Percentiles rank a stretch among this genome's conserved stretches.
These are phyloP conservation scores for Hericium rajendrae DNA, from an alignment of 768 basidiomycete species.

Conservation along the genomic window DNA sequence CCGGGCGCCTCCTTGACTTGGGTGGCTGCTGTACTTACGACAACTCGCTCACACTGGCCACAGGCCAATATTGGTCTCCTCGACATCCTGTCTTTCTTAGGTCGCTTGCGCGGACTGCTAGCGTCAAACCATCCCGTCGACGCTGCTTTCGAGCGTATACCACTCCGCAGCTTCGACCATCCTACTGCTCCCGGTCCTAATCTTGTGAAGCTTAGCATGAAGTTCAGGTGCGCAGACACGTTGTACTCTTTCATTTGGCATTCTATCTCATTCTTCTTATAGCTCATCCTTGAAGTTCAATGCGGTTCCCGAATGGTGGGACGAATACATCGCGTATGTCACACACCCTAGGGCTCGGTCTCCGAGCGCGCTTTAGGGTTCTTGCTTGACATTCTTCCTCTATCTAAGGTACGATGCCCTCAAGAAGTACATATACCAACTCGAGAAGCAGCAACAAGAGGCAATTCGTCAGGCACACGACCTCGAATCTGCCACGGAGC, in stretches of 20 bases:
- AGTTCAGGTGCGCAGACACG: slow-evolving; percentile 40
- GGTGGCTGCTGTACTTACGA: too few species aligned
- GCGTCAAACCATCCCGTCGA: not conserved
- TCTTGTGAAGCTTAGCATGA: slow-evolving; percentile 31
- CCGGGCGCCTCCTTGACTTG: too few species aligned
- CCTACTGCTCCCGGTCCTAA: not conserved
- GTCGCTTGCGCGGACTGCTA: not conserved
- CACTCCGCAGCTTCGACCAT: slow-evolving; percentile 1
- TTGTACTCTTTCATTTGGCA: not conserved
- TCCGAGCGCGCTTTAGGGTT: too few species aligned
- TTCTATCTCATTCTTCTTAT: not conserved
- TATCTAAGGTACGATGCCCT: slow-evolving; percentile 65
- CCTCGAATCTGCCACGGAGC: slow-evolving; percentile 53
- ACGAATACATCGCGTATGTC: slow-evolving; percentile 79
- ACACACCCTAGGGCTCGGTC: not conserved
- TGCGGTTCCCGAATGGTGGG: slow-evolving; percentile 87
- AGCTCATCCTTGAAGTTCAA: slow-evolving; percentile 88
- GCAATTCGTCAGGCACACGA: slow-evolving; percentile 34
- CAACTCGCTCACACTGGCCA: too few species aligned
- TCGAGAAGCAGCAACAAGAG: slow-evolving; percentile 66
- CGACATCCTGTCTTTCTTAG: not conserved
- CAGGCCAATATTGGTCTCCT: not conserved
- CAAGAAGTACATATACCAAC: slow-evolving; percentile 78
- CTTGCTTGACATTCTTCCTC: not conserved
- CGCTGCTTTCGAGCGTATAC: slow-evolving; percentile 5